Conservation (phyloP, 2,329 filamentous ascomycete genomes). For the Daldinia eschscholtzii region DNA sequence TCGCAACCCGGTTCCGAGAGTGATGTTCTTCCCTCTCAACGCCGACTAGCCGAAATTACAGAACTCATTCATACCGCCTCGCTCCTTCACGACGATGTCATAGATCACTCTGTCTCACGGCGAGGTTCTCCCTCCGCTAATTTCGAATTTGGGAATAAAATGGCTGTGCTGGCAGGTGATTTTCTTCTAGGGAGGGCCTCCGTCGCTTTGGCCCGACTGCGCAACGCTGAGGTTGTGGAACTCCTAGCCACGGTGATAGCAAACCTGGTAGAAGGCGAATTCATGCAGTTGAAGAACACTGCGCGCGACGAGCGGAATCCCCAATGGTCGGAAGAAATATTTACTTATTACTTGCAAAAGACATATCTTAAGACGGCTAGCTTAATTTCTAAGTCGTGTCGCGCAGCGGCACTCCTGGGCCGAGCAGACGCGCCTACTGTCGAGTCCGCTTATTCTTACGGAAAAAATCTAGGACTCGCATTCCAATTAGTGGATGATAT, state of each 20-base stretch:
- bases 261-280: constrained; percentile 97
- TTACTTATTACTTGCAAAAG: constrained; percentile 96
- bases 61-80: constrained; percentile 98
- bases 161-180: constrained; percentile 97
- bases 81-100: constrained; percentile 96
- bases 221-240: constrained; percentile 95
- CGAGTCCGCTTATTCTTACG: constrained; percentile 91
- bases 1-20: constrained; percentile 62
- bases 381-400: constrained; percentile 95
- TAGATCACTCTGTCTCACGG: constrained; percentile 89
- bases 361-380: constrained; percentile 98
- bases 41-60: constrained; percentile 93
- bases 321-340: constrained; percentile 86
- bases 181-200: constrained; percentile 94
- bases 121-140: constrained; percentile 91
- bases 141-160: constrained; percentile 97
- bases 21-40: constrained; percentile 91
- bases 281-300: constrained; percentile 99
- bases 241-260: constrained; percentile 95
- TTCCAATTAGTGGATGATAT: constrained; percentile 99
- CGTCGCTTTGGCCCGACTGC: constrained; percentile 88
- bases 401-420: constrained; percentile 88
- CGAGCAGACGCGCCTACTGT: constrained; percentile 82
- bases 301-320: constrained; percentile 87
- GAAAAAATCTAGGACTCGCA: constrained; percentile 91